Evolutionary conservation across 768 basidiomycete genomes (phyloP).

Genomic region (Boletus rex-veris): DNA sequence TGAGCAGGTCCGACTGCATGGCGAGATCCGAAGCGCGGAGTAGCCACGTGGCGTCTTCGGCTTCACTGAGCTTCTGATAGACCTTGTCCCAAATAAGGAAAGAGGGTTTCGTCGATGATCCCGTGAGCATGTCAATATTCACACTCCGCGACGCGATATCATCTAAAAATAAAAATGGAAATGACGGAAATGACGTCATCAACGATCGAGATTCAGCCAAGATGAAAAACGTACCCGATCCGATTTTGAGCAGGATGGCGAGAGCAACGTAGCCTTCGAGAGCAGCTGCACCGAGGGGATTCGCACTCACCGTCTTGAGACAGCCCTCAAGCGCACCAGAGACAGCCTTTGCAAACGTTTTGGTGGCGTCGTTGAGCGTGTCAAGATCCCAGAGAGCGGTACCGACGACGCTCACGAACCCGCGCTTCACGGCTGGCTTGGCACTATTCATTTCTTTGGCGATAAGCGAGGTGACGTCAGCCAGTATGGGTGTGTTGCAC

Average conservation of each 20-base stretch:
- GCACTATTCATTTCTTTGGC: constrained; percentile 67
- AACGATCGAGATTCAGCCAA: neutral
- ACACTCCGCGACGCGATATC: constrained; percentile 48
- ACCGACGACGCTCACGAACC: constrained; percentile 64
- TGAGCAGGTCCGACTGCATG: constrained; percentile 44
- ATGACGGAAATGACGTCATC: neutral
- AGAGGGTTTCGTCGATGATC: constrained; percentile 63
- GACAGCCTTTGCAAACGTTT: constrained; percentile 52
- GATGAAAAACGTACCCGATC: constrained; percentile 22
- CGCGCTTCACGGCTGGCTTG: constrained; percentile 59
- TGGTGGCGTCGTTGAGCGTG: constrained; percentile 40
- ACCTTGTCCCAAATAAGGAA: constrained; percentile 89
- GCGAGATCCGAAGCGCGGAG: constrained; percentile 58
- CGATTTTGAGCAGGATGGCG: constrained; percentile 52
- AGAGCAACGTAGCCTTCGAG: constrained; percentile 81
- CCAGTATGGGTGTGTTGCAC: constrained; percentile 38
- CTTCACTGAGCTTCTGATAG: constrained; percentile 63
- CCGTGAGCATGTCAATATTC: constrained; percentile 43
- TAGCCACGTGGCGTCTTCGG: constrained; percentile 73
- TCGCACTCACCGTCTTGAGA: constrained; percentile 61
- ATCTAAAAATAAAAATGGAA: constrained; percentile 28
- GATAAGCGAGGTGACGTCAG: constrained; percentile 47
- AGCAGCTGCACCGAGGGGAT: constrained; percentile 63
- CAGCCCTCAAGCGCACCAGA: constrained; percentile 63
- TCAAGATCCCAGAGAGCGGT: constrained; percentile 49